These are phyloP conservation scores for Thermomucor indicae-seudaticae DNA, from an alignment of 371 early-diverging fungal genomes.

Conservation along the genomic window DNA sequence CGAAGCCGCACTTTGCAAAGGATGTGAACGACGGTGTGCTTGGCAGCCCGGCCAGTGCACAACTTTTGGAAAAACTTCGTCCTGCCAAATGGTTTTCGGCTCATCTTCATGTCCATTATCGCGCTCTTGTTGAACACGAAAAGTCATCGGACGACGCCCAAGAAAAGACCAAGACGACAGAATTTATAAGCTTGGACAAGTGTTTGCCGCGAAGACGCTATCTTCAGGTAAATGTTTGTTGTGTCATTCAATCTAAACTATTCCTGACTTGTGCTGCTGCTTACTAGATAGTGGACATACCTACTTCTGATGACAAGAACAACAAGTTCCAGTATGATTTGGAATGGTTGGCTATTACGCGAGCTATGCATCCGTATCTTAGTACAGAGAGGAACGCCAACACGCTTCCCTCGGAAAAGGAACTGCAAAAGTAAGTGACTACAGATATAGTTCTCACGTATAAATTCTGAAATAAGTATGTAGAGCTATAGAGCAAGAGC, in stretches of 20 bases:
- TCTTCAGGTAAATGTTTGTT: background rate
- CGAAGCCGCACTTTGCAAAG: conserved; percentile 64
- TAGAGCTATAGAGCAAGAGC: conserved; percentile 24
- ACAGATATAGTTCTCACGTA: background rate
- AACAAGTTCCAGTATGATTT: conserved; percentile 64
- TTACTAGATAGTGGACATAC: conserved; percentile 59
- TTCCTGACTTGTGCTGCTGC: background rate
- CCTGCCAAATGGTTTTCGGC: conserved; percentile 94
- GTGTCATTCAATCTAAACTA: background rate
- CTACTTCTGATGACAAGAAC: conserved; percentile 18
- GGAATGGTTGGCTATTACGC: conserved; percentile 83
- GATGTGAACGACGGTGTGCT: conserved; percentile 73
- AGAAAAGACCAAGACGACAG: conserved; percentile 28
- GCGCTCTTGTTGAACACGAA: conserved; percentile 64
- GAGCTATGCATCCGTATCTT: conserved; percentile 55
- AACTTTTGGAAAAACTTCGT: conserved; percentile 64
- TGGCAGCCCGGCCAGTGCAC: conserved; percentile 69
- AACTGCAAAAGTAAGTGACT: conserved; percentile 31
- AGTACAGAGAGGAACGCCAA: conserved; percentile 29
- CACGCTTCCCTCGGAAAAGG: conserved; percentile 41
- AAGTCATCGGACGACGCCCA: too few species aligned
- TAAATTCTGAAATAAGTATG: background rate
- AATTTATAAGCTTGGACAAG: conserved; percentile 69
- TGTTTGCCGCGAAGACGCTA: conserved; percentile 46
- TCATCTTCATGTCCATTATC: conserved; percentile 88